phyloP scores from a whole-genome alignment of 192 early-diverging fungal species.

The Irineochytrium annulatum region DNA sequence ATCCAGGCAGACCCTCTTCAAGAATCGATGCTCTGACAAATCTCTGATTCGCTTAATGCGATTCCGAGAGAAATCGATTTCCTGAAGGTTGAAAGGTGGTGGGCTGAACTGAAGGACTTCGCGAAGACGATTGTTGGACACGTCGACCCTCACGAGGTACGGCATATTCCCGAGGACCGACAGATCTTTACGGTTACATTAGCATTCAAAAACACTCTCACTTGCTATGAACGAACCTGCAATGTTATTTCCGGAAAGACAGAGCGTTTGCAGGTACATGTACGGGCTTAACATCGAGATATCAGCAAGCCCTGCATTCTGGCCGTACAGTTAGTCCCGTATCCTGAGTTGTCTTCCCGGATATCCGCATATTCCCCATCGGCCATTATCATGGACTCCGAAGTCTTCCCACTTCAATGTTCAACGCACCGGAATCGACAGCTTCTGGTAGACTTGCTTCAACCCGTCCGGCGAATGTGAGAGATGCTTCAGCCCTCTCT shows the following conservation, averaged over 20 bases:
- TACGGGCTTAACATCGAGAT: conserved; percentile 35
- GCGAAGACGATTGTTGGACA: conserved; percentile 48
- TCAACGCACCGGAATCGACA: conserved; percentile 39
- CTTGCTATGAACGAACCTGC: conserved; percentile 20
- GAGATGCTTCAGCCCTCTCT: conserved; percentile 12
- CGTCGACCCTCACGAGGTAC: conserved; percentile 47
- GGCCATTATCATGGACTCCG: neutral
- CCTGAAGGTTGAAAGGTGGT: conserved; percentile 48
- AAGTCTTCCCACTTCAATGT: neutral
- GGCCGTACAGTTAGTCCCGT: conserved; percentile 8
- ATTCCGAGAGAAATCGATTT: conserved; percentile 50
- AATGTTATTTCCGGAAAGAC: conserved; percentile 45
- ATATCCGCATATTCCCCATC: neutral
- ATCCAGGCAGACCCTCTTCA: conserved; percentile 40
- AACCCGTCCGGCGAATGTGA: conserved; percentile 35
- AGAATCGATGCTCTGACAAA: conserved; percentile 40
- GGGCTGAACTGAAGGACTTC: conserved; percentile 29
- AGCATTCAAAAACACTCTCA: neutral
- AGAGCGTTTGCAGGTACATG: conserved; percentile 37
- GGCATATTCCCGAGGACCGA: conserved; percentile 28
- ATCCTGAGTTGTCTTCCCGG: neutral
- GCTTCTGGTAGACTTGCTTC: conserved; percentile 36
- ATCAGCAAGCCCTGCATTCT: conserved; percentile 32
- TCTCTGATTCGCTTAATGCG: conserved; percentile 39
- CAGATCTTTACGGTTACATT: conserved; percentile 19